Percentiles rank a stretch among this genome's conserved stretches.
phyloP scores from a whole-genome alignment of 164 flowering plant genomes.

The Liquidambar formosana region DNA sequence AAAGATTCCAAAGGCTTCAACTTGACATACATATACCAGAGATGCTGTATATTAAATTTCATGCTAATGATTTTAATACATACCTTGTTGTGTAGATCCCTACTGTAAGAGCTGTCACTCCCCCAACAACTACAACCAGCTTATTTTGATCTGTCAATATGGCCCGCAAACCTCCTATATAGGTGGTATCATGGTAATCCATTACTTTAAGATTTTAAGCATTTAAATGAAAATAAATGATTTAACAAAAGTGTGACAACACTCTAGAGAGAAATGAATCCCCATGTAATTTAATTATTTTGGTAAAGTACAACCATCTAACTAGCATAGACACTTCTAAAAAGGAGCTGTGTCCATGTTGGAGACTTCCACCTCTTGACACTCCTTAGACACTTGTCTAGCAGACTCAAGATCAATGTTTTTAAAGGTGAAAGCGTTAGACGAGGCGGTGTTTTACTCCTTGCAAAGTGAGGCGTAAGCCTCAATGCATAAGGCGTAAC shows the following conservation, averaged over 20 bases:
- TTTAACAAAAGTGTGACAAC: background rate
- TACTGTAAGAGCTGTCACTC: slow-evolving; percentile 95
- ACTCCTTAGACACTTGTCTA: too few relatives aligned
- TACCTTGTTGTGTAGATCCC: slow-evolving; percentile 96
- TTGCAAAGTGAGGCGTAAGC: too few relatives aligned
- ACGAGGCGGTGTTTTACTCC: too few relatives aligned
- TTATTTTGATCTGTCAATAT: slow-evolving; percentile 92
- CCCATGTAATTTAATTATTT: background rate
- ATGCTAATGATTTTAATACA: background rate
- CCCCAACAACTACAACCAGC: slow-evolving; percentile 90
- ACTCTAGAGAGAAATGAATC: background rate
- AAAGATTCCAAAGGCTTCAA: background rate
- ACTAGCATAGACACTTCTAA: too few relatives aligned
- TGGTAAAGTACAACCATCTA: too few relatives aligned
- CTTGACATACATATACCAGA: background rate
- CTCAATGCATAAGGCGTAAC: too few relatives aligned
- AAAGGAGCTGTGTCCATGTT: too few relatives aligned
- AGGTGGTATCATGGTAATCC: background rate
- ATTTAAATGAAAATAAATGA: background rate
- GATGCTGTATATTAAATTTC: background rate
- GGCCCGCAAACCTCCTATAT: slow-evolving; percentile 79
- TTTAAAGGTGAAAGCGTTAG: too few relatives aligned
- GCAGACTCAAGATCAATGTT: too few relatives aligned
- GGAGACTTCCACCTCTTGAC: too few relatives aligned
- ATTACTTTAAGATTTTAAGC: slow-evolving; percentile 3